These are phyloP conservation scores for Malania oleifera DNA, from an alignment of 164 flowering plant genomes.

Conservation along the genomic window DNA sequence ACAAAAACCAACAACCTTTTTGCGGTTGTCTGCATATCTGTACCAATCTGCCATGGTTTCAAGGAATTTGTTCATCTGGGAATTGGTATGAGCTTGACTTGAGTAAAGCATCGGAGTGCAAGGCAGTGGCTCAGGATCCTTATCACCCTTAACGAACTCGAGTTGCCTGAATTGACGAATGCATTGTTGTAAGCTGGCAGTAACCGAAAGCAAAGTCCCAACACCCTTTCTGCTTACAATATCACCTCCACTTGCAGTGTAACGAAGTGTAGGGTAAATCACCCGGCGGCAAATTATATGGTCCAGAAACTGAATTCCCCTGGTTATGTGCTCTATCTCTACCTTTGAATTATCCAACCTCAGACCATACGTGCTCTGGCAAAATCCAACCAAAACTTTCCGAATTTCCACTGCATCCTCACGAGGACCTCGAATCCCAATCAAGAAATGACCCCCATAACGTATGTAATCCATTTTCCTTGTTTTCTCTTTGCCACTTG, in stretches of 20 bases:
- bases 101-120: constrained; percentile 96
- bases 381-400: constrained; percentile 60
- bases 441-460: constrained; percentile 79
- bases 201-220: constrained; percentile 91
- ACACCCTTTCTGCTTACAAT: constrained; percentile 81
- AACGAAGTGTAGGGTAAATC: constrained; percentile 76
- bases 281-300: constrained; percentile 82
- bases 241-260: constrained; percentile 70
- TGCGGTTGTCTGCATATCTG: constrained; percentile 89
- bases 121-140: constrained; percentile 94
- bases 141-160: constrained; percentile 82
- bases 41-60: constrained; percentile 99
- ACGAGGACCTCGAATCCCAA: constrained; percentile 90
- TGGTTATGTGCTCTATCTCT: constrained; percentile 75
- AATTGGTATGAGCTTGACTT: constrained; percentile 87
- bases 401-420: constrained; percentile 69
- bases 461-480: constrained; percentile 88
- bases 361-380: constrained; percentile 49
- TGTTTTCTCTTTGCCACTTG: constrained; percentile 78
- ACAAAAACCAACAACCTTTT: constrained; percentile 94
- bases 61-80: constrained; percentile 96
- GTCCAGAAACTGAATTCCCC: constrained; percentile 87
- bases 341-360: constrained; percentile 69
- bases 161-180: constrained; percentile 76
- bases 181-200: constrained; percentile 84